phyloP scores from a whole-genome alignment of 371 early-diverging fungal genomes.

The Cladochytrium tenue region DNA sequence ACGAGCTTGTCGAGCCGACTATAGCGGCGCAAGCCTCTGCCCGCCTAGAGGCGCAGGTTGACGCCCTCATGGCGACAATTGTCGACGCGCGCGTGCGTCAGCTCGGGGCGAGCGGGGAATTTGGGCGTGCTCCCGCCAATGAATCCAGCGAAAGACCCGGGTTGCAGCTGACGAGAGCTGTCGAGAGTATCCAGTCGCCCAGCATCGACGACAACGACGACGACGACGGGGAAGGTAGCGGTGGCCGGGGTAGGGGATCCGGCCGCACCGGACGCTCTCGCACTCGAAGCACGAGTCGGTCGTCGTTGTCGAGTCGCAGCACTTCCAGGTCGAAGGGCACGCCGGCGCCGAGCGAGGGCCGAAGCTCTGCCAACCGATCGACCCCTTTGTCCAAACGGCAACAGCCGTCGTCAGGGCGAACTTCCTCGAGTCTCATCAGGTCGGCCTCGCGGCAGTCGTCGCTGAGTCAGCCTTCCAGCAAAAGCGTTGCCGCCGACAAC shows the following conservation, averaged over 20 bases:
- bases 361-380: not conserved
- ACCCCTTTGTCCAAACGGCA: not conserved
- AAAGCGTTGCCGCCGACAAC: not conserved
- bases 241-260: not conserved
- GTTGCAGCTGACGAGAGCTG: not conserved
- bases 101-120: constrained; percentile 11
- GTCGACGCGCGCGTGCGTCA: constrained; percentile 14
- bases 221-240: not conserved
- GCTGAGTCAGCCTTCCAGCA: not conserved
- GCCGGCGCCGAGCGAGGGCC: not conserved
- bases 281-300: not conserved
- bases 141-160: not conserved
- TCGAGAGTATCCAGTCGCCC: no score
- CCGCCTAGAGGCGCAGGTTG: constrained; percentile 20
- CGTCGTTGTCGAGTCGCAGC: not conserved
- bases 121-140: no score
- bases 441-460: not conserved
- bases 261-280: not conserved
- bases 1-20: constrained; percentile 7
- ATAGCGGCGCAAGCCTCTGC: constrained; percentile 4
- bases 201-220: not conserved
- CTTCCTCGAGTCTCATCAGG: no score
- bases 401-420: not conserved
- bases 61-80: constrained; percentile 15
- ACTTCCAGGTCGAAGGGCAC: not conserved